Base-by-base conservation (phyloP, 2,329 filamentous ascomycete species). In the Venturia oleaginea region DNA sequence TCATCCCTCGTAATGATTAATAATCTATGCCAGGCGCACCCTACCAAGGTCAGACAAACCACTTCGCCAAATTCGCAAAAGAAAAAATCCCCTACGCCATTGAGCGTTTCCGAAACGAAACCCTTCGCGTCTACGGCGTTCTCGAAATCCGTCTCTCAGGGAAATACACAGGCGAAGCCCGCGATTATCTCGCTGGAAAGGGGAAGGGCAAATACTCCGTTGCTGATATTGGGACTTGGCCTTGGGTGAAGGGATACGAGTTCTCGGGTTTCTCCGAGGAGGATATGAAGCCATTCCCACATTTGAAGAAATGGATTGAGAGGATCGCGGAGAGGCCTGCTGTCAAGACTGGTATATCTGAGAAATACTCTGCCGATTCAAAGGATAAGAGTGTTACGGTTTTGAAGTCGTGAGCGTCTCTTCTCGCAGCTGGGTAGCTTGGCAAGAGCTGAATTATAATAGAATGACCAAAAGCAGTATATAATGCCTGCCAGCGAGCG, bases 31-130 rank as follows among this genome's bases (percentile, higher is more conserved):
- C n/a, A 46, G 4, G 76, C 75, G 90, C 90, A 0, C 90, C 90
- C 0, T 93, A 92, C 89, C 90, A 93, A 72, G 88, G 74, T 55
- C 90, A 95, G 74, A 83, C 90, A 62, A 92, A 94, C 76, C 91
- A 96, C 76, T 96, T 96, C 76, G 79, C 79, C 61, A 84, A 89
- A 65, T 94, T 95, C 71, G 91, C 91, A 0, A 89, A 90, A 0
- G 88, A 92, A 73, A 86, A 78, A 66, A 79, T 79, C 30, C 70
- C 75, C 61, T 80, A 79, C 66, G 78, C 72, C 2, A 79, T 79
- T 65, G 72, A 78, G 30, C 73, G 79, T n/a, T 81, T 80, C 66
- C 73, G 76, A 46, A 77, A 78, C 34, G 80, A 81, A 69, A 80
- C 79, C 4, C 78, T 76, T 66, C 76, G 80, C 4, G 71, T 82